These are phyloP conservation scores for Dissophora globulifera DNA, from an alignment of 192 early-diverging fungal species.

Conservation along the genomic window DNA sequence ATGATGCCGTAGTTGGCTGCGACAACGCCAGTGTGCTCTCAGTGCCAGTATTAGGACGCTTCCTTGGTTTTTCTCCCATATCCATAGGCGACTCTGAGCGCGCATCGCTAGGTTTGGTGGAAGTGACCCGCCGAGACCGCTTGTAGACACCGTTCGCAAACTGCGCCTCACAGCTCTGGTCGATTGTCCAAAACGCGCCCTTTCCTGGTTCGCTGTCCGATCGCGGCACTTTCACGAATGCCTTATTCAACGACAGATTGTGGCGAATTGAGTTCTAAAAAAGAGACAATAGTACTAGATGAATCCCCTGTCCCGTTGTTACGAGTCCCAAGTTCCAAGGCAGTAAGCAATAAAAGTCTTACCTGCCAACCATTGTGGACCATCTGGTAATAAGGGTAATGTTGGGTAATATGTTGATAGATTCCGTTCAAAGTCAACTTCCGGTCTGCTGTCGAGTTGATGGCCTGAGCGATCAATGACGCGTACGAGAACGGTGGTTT, in stretches of 20 bases:
- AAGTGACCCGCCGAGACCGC: constrained; percentile 61
- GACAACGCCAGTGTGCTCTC: not conserved
- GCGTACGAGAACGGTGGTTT: constrained; percentile 93
- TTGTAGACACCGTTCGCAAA: constrained; percentile 80
- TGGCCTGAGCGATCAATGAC: constrained; percentile 90
- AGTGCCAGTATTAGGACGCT: constrained; percentile 35
- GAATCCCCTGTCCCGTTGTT: no score
- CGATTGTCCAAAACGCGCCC: constrained; percentile 95
- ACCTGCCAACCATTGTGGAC: constrained; percentile 94
- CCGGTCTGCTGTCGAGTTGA: constrained; percentile 75
- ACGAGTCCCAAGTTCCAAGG: no score
- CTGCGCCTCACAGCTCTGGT: constrained; percentile 72
- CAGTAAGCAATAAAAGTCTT: constrained; percentile 24
- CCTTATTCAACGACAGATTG: constrained; percentile 95
- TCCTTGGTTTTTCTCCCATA: constrained; percentile 30
- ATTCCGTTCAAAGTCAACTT: constrained; percentile 90
- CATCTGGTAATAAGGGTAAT: constrained; percentile 90
- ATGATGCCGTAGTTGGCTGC: not conserved
- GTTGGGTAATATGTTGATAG: constrained; percentile 83
- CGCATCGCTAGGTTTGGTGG: constrained; percentile 28
- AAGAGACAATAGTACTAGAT: not conserved
- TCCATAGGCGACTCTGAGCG: constrained; percentile 46
- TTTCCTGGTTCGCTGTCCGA: constrained; percentile 90
- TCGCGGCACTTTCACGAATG: constrained; percentile 90
- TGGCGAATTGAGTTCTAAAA: constrained; percentile 94